A percentile compares a stretch with the other conserved stretches of the same genome.
Evolutionary conservation across 495 filamentous ascomycete genomes (phyloP).

Genomic region (Neurospora sp.): DNA sequence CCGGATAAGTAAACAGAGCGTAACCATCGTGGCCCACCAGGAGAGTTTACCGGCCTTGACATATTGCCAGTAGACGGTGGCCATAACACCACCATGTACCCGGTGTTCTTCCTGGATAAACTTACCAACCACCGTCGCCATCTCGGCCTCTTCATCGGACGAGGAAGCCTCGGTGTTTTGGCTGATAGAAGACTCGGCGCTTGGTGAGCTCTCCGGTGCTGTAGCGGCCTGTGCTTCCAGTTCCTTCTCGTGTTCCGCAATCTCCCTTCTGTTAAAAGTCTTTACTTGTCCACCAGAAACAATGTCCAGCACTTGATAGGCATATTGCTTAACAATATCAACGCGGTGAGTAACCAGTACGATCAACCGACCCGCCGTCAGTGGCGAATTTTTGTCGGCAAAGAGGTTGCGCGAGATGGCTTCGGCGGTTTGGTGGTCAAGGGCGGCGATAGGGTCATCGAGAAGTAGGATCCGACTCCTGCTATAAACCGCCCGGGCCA

Average conservation of each 20-base stretch:
- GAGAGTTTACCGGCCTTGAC: conserved; percentile 62
- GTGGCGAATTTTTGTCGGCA: conserved; percentile 34
- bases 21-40: conserved; percentile 58
- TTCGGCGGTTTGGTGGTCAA: conserved; percentile 80
- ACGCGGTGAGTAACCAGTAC: conserved; percentile 74
- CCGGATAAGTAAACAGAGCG: conserved; percentile 50
- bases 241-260: conserved; percentile 16
- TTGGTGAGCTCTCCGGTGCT: background rate
- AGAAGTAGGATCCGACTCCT: conserved; percentile 82
- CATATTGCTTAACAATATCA: conserved; percentile 53
- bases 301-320: conserved; percentile 60
- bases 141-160: conserved; percentile 20
- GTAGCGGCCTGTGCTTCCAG: conserved; percentile 12
- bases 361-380: conserved; percentile 51
- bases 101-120: conserved; percentile 77
- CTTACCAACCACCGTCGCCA: conserved; percentile 49
- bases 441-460: conserved; percentile 91
- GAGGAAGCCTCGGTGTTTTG: conserved; percentile 10
- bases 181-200: conserved; percentile 1
- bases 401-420: conserved; percentile 60
- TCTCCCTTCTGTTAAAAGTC: conserved; percentile 32
- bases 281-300: conserved; percentile 40
- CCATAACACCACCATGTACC: conserved; percentile 64
- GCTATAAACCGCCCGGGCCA: conserved; percentile 91
- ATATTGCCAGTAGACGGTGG: conserved; percentile 70